phyloP scores from a whole-genome alignment of 179 eudicot genomes.

The Amaranthus tricolor region DNA sequence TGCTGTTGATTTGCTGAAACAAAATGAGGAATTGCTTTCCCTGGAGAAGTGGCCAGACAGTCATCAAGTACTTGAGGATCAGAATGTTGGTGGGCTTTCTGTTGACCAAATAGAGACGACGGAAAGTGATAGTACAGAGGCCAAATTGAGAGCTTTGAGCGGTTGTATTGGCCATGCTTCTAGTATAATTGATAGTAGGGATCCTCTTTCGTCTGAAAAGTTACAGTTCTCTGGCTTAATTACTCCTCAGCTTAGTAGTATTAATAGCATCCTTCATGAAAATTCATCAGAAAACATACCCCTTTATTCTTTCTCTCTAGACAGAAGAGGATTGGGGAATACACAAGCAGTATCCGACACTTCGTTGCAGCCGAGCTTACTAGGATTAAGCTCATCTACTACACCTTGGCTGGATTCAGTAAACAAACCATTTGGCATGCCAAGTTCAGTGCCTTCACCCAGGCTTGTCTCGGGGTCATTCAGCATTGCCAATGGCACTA shows the following conservation, averaged over 20 bases:
- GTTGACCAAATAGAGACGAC: slow-evolving; percentile 33
- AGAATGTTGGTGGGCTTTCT: slow-evolving; percentile 29
- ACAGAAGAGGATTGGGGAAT: slow-evolving; percentile 51
- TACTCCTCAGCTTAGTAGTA: slow-evolving; percentile 70
- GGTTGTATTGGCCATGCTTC: slow-evolving; percentile 52
- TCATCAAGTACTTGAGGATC: slow-evolving; percentile 33
- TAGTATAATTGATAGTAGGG: slow-evolving; percentile 50
- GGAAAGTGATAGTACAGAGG: slow-evolving; percentile 43
- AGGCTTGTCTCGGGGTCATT: slow-evolving; percentile 79
- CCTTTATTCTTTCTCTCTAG: slow-evolving; percentile 78
- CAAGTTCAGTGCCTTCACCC: slow-evolving; percentile 74
- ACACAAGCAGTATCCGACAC: slow-evolving; percentile 69
- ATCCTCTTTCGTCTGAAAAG: slow-evolving; percentile 65
- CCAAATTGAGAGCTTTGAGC: slow-evolving; percentile 47
- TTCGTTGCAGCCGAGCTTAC: slow-evolving; percentile 47
- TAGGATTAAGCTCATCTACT: slow-evolving; percentile 66
- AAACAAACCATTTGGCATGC: slow-evolving; percentile 70
- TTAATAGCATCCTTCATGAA: slow-evolving; percentile 64
- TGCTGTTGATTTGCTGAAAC: slow-evolving; percentile 46
- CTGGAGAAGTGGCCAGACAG: slow-evolving; percentile 63
- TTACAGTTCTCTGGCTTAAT: slow-evolving; percentile 81
- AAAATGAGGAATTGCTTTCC: slow-evolving; percentile 56
- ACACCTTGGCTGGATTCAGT: slow-evolving; percentile 75
- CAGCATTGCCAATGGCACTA: slow-evolving; percentile 63
- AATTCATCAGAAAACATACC: slow-evolving; percentile 91